Conservation (phyloP, 495 filamentous ascomycete species). For the Aspergillus nidulans region DNA sequence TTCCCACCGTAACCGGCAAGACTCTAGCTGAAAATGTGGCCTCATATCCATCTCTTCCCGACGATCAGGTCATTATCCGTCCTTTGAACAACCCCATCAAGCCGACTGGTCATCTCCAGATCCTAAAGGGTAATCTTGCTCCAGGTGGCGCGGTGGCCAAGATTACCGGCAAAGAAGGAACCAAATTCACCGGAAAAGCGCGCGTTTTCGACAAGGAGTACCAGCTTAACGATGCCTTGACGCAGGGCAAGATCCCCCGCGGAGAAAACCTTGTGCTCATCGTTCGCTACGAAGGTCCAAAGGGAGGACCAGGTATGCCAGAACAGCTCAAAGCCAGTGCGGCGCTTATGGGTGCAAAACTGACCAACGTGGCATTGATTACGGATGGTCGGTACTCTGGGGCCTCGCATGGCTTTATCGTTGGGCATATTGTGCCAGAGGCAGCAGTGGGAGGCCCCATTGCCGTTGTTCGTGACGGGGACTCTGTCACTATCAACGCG, state of each 20-base stretch:
- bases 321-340: slow-evolving; percentile 89
- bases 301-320: slow-evolving; percentile 97
- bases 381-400: slow-evolving; percentile 92
- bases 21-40: slow-evolving; percentile 86
- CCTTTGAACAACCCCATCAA: slow-evolving; percentile 83
- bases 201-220: slow-evolving; percentile 89
- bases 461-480: slow-evolving; percentile 73
- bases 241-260: slow-evolving; percentile 64
- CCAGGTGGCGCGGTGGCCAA: slow-evolving; percentile 93
- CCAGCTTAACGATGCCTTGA: slow-evolving; percentile 71
- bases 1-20: slow-evolving; percentile 88
- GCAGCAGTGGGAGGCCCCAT: slow-evolving; percentile 80
- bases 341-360: slow-evolving; percentile 85
- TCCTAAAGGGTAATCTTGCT: slow-evolving; percentile 85
- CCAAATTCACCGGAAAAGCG: slow-evolving; percentile 74
- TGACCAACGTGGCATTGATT: slow-evolving; percentile 85
- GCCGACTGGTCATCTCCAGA: slow-evolving; percentile 79
- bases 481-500: slow-evolving; percentile 83
- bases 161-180: slow-evolving; percentile 95
- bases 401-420: slow-evolving; percentile 92
- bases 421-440: slow-evolving; percentile 91
- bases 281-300: slow-evolving; percentile 93
- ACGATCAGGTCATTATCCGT: slow-evolving; percentile 81
- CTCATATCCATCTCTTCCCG: slow-evolving; percentile 72
- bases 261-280: slow-evolving; percentile 85